Conservation (phyloP, 2,329 filamentous ascomycete species). For the Dichotomopilus funicola region DNA sequence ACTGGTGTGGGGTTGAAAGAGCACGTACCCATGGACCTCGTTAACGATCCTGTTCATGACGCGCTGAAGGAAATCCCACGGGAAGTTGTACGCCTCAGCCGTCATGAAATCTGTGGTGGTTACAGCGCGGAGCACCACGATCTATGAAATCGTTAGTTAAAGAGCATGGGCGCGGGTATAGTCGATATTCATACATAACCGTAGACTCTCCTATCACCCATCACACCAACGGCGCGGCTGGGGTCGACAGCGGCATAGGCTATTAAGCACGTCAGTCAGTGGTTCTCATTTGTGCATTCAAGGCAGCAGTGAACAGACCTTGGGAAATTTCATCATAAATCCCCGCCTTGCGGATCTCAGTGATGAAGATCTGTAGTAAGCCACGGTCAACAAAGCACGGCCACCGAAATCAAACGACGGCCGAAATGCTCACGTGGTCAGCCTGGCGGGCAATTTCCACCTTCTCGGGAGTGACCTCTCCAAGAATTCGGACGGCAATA, state of each 20-base stretch:
- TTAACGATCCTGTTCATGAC: constrained; percentile 23
- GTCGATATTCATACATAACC: constrained; percentile 26
- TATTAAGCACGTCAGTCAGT: not conserved
- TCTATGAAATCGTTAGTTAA: constrained; percentile 28
- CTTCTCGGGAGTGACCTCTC: constrained; percentile 73
- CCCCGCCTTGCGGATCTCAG: constrained; percentile 64
- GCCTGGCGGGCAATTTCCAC: constrained; percentile 74
- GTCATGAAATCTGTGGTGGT: constrained; percentile 63
- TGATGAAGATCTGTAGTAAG: constrained; percentile 57
- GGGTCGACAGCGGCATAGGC: constrained; percentile 42
- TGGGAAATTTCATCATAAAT: constrained; percentile 56
- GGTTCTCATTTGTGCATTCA: not conserved
- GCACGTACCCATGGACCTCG: constrained; percentile 20
- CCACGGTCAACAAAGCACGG: constrained; percentile 1
- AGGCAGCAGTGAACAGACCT: constrained; percentile 11
- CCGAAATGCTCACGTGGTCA: constrained; percentile 39
- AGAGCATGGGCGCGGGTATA: constrained; percentile 9
- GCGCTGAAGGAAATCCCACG: constrained; percentile 20
- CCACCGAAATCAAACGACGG: not conserved
- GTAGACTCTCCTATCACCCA: constrained; percentile 60
- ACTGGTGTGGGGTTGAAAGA: not conserved
- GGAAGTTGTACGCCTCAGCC: constrained; percentile 43
- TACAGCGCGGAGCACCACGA: constrained; percentile 39
- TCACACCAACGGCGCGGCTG: constrained; percentile 37
- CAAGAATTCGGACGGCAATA: constrained; percentile 73